Evolutionary conservation across 2,329 filamentous ascomycete genomes (phyloP).

Genomic region (Pestalotiopsis sp.): DNA sequence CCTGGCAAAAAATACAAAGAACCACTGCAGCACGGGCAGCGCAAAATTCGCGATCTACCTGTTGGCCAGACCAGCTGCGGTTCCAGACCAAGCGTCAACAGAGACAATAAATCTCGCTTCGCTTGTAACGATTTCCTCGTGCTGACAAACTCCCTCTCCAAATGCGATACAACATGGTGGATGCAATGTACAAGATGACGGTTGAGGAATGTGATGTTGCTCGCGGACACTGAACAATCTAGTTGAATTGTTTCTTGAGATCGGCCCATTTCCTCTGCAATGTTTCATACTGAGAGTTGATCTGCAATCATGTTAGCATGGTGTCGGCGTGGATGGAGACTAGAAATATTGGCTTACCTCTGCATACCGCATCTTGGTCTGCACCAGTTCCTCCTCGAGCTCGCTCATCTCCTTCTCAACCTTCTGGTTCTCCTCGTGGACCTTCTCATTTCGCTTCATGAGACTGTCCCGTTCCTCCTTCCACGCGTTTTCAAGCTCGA

Average conservation of each 20-base stretch:
- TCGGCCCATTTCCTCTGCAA: slow-evolving; percentile 78
- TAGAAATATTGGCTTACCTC: slow-evolving; percentile 66
- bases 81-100: neutral
- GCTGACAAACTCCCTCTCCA: slow-evolving; percentile 5
- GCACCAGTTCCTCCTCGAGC: slow-evolving; percentile 88
- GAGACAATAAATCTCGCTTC: neutral
- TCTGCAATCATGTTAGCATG: slow-evolving; percentile 43
- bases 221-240: slow-evolving; percentile 13
- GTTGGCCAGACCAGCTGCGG: slow-evolving; percentile 1
- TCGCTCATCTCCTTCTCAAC: slow-evolving; percentile 89
- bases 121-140: neutral
- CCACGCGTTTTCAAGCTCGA: slow-evolving; percentile 80
- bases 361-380: slow-evolving; percentile 92
- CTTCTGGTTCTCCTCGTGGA: slow-evolving; percentile 87
- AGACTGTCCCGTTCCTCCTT: slow-evolving; percentile 85
- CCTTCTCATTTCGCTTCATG: slow-evolving; percentile 88
- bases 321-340: too few species aligned
- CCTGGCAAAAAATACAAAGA: neutral
- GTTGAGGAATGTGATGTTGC: neutral
- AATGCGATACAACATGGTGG: slow-evolving; percentile 3
- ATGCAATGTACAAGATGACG: slow-evolving; percentile 6
- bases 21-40: neutral
- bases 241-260: slow-evolving; percentile 60
- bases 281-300: slow-evolving; percentile 70
- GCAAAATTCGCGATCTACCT: neutral